Percentiles rank a stretch among this genome's conserved stretches.
These are phyloP conservation scores for Phytophthora ohioensis DNA, from an alignment of 352 stramenopile genomes.

Conservation along the genomic window DNA sequence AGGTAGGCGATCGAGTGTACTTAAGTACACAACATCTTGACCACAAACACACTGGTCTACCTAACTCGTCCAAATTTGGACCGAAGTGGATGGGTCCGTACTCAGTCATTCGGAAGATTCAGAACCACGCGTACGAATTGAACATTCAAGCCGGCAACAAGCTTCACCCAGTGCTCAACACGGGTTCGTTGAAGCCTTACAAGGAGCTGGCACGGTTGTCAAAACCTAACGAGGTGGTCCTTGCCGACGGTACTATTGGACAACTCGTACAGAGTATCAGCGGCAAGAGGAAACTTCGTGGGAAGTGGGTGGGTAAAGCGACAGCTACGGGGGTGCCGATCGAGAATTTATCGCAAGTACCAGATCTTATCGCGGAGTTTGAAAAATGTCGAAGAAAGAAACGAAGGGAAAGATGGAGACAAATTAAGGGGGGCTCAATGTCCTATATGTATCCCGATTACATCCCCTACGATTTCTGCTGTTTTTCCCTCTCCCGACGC, in stretches of 20 bases:
- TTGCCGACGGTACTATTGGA: constrained; percentile 12
- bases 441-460: too few relatives aligned
- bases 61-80: constrained; percentile 28
- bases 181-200: constrained; percentile 18
- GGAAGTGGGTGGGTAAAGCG: not conserved
- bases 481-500: too few relatives aligned
- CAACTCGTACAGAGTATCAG: constrained; percentile 8
- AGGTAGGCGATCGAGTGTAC: constrained; percentile 21
- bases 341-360: constrained; percentile 11
- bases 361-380: constrained; percentile 15
- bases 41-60: constrained; percentile 12
- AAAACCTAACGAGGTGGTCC: not conserved
- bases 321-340: not conserved
- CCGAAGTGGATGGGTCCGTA: constrained; percentile 29
- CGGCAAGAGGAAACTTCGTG: not conserved
- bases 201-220: constrained; percentile 8
- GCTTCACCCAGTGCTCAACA: constrained; percentile 26
- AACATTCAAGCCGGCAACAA: constrained; percentile 32
- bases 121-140: constrained; percentile 30
- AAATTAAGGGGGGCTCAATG: too few relatives aligned
- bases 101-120: constrained; percentile 12
- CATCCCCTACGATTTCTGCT: too few relatives aligned
- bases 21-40: constrained; percentile 29
- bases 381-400: constrained; percentile 9
- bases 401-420: too few relatives aligned